Conservation (phyloP, 2,329 filamentous ascomycete genomes). For the Trichophyton mentagrophytes region DNA sequence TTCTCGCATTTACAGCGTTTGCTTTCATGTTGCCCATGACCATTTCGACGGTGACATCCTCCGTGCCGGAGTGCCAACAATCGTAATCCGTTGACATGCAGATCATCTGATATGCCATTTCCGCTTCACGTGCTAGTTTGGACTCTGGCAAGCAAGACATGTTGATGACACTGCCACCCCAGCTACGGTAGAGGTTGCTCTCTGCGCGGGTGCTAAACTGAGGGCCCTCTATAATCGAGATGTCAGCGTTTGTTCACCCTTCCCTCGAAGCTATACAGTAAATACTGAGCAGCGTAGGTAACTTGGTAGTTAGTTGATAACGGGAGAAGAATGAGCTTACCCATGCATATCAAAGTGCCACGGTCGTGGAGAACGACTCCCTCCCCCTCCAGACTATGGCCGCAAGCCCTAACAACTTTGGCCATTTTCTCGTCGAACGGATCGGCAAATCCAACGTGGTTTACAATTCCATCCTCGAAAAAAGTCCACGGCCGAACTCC, state of each 20-base stretch:
- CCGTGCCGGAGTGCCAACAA: conserved; percentile 71
- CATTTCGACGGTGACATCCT: conserved; percentile 85
- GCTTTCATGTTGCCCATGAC: conserved; percentile 94
- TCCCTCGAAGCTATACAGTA: background rate
- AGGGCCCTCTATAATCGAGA: conserved; percentile 61
- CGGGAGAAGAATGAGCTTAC: conserved; percentile 35
- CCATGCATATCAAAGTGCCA: conserved; percentile 85
- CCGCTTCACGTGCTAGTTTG: conserved; percentile 89
- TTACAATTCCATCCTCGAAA: conserved; percentile 70
- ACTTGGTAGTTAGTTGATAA: background rate
- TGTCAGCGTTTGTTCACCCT: background rate
- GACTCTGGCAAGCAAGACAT: conserved; percentile 94
- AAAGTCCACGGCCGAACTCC: conserved; percentile 89
- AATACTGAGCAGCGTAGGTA: background rate
- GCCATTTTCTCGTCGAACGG: conserved; percentile 76
- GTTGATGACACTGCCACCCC: conserved; percentile 93
- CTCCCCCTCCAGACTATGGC: conserved; percentile 64
- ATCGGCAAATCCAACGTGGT: conserved; percentile 89
- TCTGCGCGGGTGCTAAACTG: conserved; percentile 95
- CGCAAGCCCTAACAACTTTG: conserved; percentile 64
- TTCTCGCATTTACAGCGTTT: conserved; percentile 76
- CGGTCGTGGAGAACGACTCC: conserved; percentile 72
- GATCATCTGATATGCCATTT: conserved; percentile 95
- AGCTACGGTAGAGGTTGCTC: conserved; percentile 84
- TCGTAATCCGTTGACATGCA: conserved; percentile 99